These are phyloP conservation scores for Paraconiothyrium sp. DNA, from an alignment of 2,329 filamentous ascomycete genomes.

Conservation along the genomic window DNA sequence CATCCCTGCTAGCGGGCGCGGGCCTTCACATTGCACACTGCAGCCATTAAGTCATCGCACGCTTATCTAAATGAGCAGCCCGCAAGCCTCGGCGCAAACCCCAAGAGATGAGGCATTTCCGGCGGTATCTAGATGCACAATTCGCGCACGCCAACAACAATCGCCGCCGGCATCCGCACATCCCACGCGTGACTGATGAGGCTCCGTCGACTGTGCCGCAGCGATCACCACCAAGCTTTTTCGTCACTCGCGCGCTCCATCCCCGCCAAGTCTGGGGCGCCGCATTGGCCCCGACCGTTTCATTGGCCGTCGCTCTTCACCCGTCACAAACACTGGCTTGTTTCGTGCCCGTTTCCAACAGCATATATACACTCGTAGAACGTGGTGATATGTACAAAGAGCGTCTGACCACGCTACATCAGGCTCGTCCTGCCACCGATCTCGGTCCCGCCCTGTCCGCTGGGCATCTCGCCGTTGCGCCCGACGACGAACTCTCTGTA, in stretches of 20 bases:
- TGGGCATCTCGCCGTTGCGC: slow-evolving; percentile 93
- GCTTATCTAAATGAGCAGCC: slow-evolving; percentile 15
- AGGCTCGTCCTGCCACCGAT: slow-evolving; percentile 91
- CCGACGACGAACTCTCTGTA: slow-evolving; percentile 94
- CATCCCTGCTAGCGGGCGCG: slow-evolving; percentile 2
- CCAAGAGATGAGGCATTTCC: slow-evolving; percentile 1
- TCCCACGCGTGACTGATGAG: slow-evolving; percentile 7
- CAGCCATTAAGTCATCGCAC: slow-evolving; percentile 12
- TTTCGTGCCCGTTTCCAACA: not conserved
- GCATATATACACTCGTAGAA: not conserved
- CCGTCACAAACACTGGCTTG: slow-evolving; percentile 9
- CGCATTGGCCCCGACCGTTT: slow-evolving; percentile 12
- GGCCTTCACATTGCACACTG: slow-evolving; percentile 6
- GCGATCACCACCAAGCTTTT: slow-evolving; percentile 15
- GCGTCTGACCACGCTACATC: slow-evolving; percentile 67
- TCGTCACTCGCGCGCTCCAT: slow-evolving; percentile 14
- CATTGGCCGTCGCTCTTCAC: not conserved
- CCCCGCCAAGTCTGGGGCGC: slow-evolving; percentile 12
- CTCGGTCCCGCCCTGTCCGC: slow-evolving; percentile 89
- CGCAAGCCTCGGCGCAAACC: slow-evolving; percentile 5
- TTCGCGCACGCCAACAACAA: slow-evolving; percentile 2
- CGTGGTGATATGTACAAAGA: not conserved
- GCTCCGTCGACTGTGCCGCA: slow-evolving; percentile 1
- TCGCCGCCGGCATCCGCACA: not conserved
- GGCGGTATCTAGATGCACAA: slow-evolving; percentile 2